These are phyloP conservation scores for Tetrapyrgos nigripes DNA, from an alignment of 1,284 basidiomycete species.

Conservation along the genomic window DNA sequence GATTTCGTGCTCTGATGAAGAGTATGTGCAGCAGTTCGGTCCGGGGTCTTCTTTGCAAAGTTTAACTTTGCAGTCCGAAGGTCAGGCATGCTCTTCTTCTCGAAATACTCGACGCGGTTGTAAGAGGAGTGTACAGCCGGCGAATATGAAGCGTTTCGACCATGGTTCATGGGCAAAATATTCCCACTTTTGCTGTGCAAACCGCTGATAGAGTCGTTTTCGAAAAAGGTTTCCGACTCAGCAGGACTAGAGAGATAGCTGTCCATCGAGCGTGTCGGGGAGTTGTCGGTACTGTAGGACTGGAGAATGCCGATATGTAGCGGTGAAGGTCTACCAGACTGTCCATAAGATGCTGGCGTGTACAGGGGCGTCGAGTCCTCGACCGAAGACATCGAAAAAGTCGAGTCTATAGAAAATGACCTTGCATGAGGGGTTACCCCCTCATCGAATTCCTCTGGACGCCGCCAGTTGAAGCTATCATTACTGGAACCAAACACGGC, in stretches of 20 bases:
- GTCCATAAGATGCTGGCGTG: slow-evolving; percentile 27
- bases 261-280: slow-evolving; percentile 61
- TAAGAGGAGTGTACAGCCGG: slow-evolving; percentile 41
- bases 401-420: slow-evolving; percentile 69
- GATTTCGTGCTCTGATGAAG: slow-evolving; percentile 17
- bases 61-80: slow-evolving; percentile 64
- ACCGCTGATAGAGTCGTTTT: slow-evolving; percentile 35
- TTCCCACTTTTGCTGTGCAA: slow-evolving; percentile 16
- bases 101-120: slow-evolving; percentile 48
- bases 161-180: slow-evolving; percentile 44
- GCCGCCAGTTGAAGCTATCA: slow-evolving; percentile 49
- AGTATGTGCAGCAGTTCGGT: slow-evolving; percentile 13
- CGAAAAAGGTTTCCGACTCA: slow-evolving; percentile 53
- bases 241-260: slow-evolving; percentile 65
- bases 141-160: slow-evolving; percentile 65
- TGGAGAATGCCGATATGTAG: slow-evolving; percentile 55
- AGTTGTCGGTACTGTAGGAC: slow-evolving; percentile 44
- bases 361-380: slow-evolving; percentile 39
- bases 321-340: slow-evolving; percentile 53
- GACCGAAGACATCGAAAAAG: slow-evolving; percentile 55
- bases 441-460: slow-evolving; percentile 39
- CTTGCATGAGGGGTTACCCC: slow-evolving; percentile 60
- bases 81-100: slow-evolving; percentile 91
- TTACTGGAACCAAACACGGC: slow-evolving; percentile 35
- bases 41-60: slow-evolving; percentile 36